Percentiles rank a stretch among this genome's conserved stretches.
Evolutionary conservation across 2,329 filamentous ascomycete species (phyloP).

Genomic region (Tolypocladium ophioglossoides): DNA sequence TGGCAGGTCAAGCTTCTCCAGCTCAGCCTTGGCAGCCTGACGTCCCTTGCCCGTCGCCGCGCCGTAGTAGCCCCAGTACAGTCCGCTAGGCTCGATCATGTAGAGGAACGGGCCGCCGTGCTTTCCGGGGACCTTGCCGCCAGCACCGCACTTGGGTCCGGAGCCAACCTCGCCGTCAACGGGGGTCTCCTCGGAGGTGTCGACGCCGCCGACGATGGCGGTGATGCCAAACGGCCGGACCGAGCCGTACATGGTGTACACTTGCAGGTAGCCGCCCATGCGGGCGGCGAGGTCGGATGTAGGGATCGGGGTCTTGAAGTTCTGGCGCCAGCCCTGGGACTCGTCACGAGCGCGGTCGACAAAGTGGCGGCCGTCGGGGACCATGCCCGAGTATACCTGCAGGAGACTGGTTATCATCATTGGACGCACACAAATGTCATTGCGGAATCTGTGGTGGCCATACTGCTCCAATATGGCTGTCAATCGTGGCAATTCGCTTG

Average conservation of each 20-base stretch:
- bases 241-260: slow-evolving; percentile 93
- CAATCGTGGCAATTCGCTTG: slow-evolving; percentile 91
- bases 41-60: slow-evolving; percentile 94
- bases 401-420: not conserved
- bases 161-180: slow-evolving; percentile 86
- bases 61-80: slow-evolving; percentile 99
- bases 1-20: slow-evolving; percentile 90
- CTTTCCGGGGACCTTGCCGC: slow-evolving; percentile 66
- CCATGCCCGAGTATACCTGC: slow-evolving; percentile 88
- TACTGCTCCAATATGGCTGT: slow-evolving; percentile 89
- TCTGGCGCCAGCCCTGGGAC: slow-evolving; percentile 78
- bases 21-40: slow-evolving; percentile 93
- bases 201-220: slow-evolving; percentile 86
- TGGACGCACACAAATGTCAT: not conserved
- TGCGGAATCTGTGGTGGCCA: slow-evolving; percentile 23
- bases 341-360: slow-evolving; percentile 91
- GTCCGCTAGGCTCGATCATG: slow-evolving; percentile 96
- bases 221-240: slow-evolving; percentile 96
- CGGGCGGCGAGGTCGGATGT: slow-evolving; percentile 79
- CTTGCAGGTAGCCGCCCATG: slow-evolving; percentile 93
- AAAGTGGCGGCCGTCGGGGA: slow-evolving; percentile 93
- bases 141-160: slow-evolving; percentile 68
- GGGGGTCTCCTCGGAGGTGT: slow-evolving; percentile 72
- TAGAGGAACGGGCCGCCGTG: slow-evolving; percentile 89
- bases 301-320: slow-evolving; percentile 91